Conservation (phyloP, 2,329 filamentous ascomycete species). For the Paecilomyces sp. region DNA sequence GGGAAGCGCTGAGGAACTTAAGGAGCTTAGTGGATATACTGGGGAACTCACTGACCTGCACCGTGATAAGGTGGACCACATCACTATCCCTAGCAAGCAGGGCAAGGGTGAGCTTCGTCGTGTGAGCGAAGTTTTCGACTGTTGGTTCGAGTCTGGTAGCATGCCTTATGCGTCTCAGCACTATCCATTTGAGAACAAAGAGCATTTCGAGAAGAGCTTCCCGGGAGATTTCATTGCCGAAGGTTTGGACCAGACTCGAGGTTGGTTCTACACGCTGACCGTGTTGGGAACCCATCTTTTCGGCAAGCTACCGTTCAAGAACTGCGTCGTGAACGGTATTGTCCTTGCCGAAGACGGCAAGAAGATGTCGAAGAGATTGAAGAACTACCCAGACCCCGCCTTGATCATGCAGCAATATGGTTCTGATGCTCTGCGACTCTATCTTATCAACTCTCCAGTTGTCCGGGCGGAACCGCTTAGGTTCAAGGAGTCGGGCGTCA, state of each 20-base stretch:
- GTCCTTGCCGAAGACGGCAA: slow-evolving; percentile 91
- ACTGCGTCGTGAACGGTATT: slow-evolving; percentile 93
- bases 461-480: slow-evolving; percentile 83
- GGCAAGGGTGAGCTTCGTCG: slow-evolving; percentile 78
- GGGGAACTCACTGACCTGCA: slow-evolving; percentile 82
- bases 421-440: slow-evolving; percentile 86
- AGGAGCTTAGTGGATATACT: slow-evolving; percentile 75
- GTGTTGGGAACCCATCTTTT: slow-evolving; percentile 86
- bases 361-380: slow-evolving; percentile 96
- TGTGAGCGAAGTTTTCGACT: slow-evolving; percentile 87
- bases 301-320: slow-evolving; percentile 79
- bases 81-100: slow-evolving; percentile 85
- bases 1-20: slow-evolving; percentile 77
- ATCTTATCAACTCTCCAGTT: slow-evolving; percentile 93
- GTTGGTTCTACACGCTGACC: slow-evolving; percentile 93
- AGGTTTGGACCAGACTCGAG: slow-evolving; percentile 85
- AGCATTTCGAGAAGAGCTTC: slow-evolving; percentile 72
- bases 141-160: slow-evolving; percentile 93
- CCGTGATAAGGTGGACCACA: slow-evolving; percentile 85
- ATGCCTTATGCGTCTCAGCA: slow-evolving; percentile 92
- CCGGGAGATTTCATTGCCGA: slow-evolving; percentile 94
- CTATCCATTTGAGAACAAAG: slow-evolving; percentile 85
- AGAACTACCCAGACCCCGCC: slow-evolving; percentile 88
- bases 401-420: slow-evolving; percentile 82
- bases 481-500: slow-evolving; percentile 88